Evolutionary conservation across 805 yeast species (phyloP).

Genomic region (Starmerella vitae): DNA sequence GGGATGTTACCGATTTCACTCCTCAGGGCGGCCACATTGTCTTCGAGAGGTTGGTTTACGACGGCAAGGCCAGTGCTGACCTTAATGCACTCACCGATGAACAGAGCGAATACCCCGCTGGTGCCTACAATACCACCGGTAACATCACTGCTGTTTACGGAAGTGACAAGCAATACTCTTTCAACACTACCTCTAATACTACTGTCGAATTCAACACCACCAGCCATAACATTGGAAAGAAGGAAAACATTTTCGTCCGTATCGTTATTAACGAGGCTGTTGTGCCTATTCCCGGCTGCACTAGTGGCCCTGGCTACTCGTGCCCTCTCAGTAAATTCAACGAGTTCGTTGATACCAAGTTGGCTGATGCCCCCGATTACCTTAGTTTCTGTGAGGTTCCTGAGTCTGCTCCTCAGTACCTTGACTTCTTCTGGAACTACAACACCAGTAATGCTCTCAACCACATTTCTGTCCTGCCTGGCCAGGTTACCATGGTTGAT

Average conservation of each 20-base stretch:
- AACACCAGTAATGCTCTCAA: constrained; percentile 17
- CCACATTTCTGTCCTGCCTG: constrained; percentile 8
- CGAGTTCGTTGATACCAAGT: constrained; percentile 10
- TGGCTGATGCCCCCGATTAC: constrained; percentile 10
- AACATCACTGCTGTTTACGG: constrained; percentile 16
- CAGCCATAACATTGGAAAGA: not conserved
- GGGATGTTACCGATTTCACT: constrained; percentile 33
- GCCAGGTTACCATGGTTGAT: constrained; percentile 14
- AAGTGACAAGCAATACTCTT: constrained; percentile 8
- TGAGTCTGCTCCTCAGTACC: constrained; percentile 15
- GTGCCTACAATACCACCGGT: constrained; percentile 17
- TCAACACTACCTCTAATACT: constrained; percentile 3
- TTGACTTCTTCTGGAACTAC: constrained; percentile 23
- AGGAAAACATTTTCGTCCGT: constrained; percentile 33
- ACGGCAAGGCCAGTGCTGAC: constrained; percentile 21
- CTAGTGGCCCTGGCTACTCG: constrained; percentile 39
- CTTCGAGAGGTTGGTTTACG: constrained; percentile 31
- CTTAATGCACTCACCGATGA: constrained; percentile 5
- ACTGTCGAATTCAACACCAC: constrained; percentile 4
- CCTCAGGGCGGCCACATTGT: constrained; percentile 25
- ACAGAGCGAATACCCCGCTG: constrained; percentile 14
- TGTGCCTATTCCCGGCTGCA: constrained; percentile 36
- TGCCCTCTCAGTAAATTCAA: constrained; percentile 28
- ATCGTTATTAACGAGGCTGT: constrained; percentile 42
- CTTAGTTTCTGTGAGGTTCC: constrained; percentile 13